A percentile compares a stretch with the other conserved stretches of the same genome.
Conservation (phyloP, 148 eudicot genomes). For the Camellia japonica region DNA sequence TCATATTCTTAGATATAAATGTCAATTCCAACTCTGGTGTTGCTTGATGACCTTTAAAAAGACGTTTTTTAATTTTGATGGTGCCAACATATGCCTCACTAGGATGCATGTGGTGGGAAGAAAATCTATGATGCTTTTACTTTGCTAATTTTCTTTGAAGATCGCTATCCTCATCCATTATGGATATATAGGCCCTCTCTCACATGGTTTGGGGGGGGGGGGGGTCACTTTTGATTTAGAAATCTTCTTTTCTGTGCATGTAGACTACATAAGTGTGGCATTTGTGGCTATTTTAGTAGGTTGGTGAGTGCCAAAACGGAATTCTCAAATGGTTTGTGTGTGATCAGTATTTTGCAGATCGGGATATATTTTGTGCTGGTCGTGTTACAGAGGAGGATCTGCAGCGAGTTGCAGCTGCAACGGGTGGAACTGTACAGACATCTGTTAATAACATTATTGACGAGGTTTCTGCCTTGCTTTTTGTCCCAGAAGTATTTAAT, state of each 20-base stretch:
- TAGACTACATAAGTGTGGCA: not conserved
- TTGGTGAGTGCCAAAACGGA: not conserved
- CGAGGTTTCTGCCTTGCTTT: conserved; percentile 51
- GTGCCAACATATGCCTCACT: not conserved
- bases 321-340: conserved; percentile 6
- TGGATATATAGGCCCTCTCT: not conserved
- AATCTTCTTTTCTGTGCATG: not conserved
- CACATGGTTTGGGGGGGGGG: no score
- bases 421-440: conserved; percentile 98
- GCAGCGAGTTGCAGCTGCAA: conserved; percentile 92
- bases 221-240: not conserved
- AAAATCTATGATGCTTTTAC: no score
- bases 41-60: not conserved
- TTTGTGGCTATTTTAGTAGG: not conserved
- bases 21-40: not conserved
- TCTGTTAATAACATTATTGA: conserved; percentile 93
- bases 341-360: conserved; percentile 94
- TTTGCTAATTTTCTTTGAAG: no score
- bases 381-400: conserved; percentile 97
- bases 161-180: not conserved
- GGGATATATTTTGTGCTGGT: conserved; percentile 98
- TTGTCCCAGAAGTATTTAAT: not conserved
- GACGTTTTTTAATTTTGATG: not conserved
- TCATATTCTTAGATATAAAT: not conserved
- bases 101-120: not conserved